Conservation (phyloP, 129 eudicot genomes). For the Saposhnikovia divaricata region DNA sequence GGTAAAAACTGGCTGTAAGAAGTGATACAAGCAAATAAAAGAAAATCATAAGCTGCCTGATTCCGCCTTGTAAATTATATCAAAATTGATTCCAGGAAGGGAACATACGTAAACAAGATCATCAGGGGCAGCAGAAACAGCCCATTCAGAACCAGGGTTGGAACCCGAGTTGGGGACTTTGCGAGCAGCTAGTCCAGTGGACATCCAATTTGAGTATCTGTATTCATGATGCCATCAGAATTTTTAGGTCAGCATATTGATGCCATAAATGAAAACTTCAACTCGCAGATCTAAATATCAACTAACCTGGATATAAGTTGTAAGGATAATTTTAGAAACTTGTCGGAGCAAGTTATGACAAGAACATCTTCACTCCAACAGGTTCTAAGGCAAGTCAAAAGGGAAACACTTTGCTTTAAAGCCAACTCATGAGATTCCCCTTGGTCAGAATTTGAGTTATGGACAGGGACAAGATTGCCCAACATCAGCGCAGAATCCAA, state of each 20-base stretch:
- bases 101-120: constrained; percentile 69
- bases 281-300: constrained; percentile 10
- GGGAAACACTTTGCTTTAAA: constrained; percentile 73
- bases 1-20: neutral
- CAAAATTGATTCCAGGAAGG: neutral
- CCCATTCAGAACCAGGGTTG: constrained; percentile 76
- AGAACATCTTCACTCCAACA: constrained; percentile 97
- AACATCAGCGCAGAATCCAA: constrained; percentile 72
- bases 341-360: constrained; percentile 83
- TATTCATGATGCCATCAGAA: constrained; percentile 8
- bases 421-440: constrained; percentile 26
- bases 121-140: constrained; percentile 63
- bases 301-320: constrained; percentile 85
- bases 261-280: neutral
- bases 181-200: constrained; percentile 87
- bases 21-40: neutral
- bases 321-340: constrained; percentile 75
- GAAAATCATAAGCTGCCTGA: neutral
- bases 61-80: neutral
- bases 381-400: constrained; percentile 77
- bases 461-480: constrained; percentile 44
- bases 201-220: constrained; percentile 84
- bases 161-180: constrained; percentile 42
- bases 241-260: constrained; percentile 4
- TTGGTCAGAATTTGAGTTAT: constrained; percentile 32